A percentile compares a stretch with the other conserved stretches of the same genome.
phyloP scores from a whole-genome alignment of 257 asterid species.

The Solanum tarapatanum region DNA sequence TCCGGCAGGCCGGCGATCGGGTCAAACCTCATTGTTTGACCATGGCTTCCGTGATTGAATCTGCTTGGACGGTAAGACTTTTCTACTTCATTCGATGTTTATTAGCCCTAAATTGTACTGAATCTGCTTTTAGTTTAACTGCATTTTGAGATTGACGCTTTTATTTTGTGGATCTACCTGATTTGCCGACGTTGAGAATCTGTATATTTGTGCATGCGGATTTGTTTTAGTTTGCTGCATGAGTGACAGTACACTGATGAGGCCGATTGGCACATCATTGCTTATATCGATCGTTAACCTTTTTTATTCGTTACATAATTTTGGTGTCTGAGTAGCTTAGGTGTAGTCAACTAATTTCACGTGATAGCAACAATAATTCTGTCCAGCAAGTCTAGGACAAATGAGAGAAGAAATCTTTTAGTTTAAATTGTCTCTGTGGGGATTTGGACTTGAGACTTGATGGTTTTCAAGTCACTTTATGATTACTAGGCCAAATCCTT shows the following conservation, averaged over 20 bases:
- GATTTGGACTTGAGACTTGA: background rate
- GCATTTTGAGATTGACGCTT: background rate
- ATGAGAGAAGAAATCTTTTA: background rate
- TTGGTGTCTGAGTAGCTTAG: background rate
- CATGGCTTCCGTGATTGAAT: slow-evolving; percentile 30
- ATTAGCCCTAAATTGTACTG: background rate
- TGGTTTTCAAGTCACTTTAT: background rate
- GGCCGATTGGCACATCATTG: background rate
- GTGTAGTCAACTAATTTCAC: background rate
- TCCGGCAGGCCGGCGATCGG: background rate
- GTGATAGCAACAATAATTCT: background rate
- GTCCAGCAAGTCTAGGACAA: background rate
- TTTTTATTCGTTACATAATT: background rate
- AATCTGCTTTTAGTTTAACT: background rate
- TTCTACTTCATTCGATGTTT: background rate
- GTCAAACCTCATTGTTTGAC: background rate
- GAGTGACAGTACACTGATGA: background rate
- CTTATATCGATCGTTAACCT: background rate
- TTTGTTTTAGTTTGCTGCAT: background rate
- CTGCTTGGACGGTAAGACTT: slow-evolving; percentile 38
- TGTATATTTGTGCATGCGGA: background rate
- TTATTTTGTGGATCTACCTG: background rate
- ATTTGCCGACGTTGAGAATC: background rate
- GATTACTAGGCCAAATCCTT: background rate
- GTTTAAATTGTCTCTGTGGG: background rate